phyloP scores from a whole-genome alignment of 441 rosid genomes.

The Erysimum pusillum region DNA sequence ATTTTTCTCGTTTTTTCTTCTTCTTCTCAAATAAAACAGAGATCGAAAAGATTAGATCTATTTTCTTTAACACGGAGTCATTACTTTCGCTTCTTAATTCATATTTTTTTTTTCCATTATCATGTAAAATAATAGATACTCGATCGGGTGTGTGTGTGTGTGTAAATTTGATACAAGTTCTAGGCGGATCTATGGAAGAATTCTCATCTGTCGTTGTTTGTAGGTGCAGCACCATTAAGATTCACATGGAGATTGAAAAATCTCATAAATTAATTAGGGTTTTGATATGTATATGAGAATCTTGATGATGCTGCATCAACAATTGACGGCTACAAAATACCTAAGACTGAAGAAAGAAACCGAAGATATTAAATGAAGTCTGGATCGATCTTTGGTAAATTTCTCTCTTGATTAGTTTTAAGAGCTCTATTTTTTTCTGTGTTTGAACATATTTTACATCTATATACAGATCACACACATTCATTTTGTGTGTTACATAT shows the following conservation, averaged over 20 bases:
- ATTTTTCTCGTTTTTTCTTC: neutral
- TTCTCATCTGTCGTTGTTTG: conserved; percentile 62
- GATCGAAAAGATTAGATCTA: neutral
- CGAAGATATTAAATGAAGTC: neutral
- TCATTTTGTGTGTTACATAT: neutral
- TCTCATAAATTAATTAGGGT: conserved; percentile 34
- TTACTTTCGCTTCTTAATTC: neutral
- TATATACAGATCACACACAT: neutral
- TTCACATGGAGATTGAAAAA: conserved; percentile 66
- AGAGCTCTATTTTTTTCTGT: neutral
- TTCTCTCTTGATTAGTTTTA: conserved; percentile 6
- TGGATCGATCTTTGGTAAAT: conserved; percentile 35
- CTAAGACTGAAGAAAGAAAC: conserved; percentile 10
- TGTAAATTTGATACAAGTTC: conserved; percentile 17
- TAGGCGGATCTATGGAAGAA: conserved; percentile 39
- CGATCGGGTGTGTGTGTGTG: conserved; percentile 18
- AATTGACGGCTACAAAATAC: conserved; percentile 58
- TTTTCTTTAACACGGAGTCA: neutral
- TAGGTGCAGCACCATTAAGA: conserved; percentile 93
- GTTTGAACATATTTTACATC: conserved; percentile 3
- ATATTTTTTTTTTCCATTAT: neutral
- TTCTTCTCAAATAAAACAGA: conserved; percentile 14
- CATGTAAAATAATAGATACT: neutral
- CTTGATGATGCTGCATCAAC: conserved; percentile 99
- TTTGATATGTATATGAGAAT: conserved; percentile 68